phyloP scores from a whole-genome alignment of 495 filamentous ascomycete species.

The Parmelia sp. region DNA sequence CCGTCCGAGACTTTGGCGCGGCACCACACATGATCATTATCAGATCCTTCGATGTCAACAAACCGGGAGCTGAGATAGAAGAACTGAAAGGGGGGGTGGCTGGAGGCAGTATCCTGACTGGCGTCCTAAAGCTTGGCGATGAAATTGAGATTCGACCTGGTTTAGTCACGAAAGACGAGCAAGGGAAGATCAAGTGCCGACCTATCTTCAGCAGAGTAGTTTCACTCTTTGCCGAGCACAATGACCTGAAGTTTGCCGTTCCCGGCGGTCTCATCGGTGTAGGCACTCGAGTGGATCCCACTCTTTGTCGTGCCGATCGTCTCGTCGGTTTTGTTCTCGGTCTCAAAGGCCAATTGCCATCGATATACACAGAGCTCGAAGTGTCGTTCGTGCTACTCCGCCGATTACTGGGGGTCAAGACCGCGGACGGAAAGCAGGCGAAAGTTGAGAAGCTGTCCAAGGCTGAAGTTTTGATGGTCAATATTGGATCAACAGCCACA shows the following conservation, averaged over 20 bases:
- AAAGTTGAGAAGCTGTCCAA: constrained; percentile 97
- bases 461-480: constrained; percentile 99
- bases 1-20: constrained; percentile 77
- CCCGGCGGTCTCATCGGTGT: constrained; percentile 96
- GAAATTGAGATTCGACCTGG: constrained; percentile 98
- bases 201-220: constrained; percentile 95
- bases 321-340: constrained; percentile 97
- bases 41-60: constrained; percentile 98
- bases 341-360: constrained; percentile 80
- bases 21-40: constrained; percentile 98
- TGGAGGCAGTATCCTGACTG: constrained; percentile 91
- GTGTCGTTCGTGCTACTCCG: constrained; percentile 98
- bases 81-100: constrained; percentile 98
- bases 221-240: constrained; percentile 92
- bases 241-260: constrained; percentile 95
- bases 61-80: constrained; percentile 98
- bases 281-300: constrained; percentile 93
- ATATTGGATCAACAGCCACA: constrained; percentile 94
- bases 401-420: constrained; percentile 90
- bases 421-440: constrained; percentile 95
- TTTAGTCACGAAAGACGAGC: constrained; percentile 87
- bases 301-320: constrained; percentile 96
- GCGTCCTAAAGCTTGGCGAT: constrained; percentile 90
- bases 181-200: constrained; percentile 89
- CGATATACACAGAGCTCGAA: constrained; percentile 95